These are phyloP conservation scores for Ogataea pignaliae DNA, from an alignment of 805 yeast genomes.

Conservation along the genomic window DNA sequence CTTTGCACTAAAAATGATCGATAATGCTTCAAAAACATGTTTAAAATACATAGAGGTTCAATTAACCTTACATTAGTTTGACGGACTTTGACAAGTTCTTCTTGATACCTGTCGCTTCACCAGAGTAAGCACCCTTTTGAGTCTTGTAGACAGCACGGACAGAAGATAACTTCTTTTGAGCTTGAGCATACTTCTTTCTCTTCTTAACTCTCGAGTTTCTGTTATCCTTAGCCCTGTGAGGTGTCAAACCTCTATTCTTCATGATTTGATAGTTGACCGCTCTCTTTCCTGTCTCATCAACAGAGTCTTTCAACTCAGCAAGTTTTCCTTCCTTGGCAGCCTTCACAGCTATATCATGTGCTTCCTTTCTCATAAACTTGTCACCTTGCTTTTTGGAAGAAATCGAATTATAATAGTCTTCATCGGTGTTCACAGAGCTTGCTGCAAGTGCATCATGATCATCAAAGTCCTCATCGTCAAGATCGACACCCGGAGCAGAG, in stretches of 20 bases:
- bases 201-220: constrained; percentile 96
- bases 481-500: constrained; percentile 44
- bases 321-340: constrained; percentile 86
- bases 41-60: not conserved
- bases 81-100: constrained; percentile 88
- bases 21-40: not conserved
- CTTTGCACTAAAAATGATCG: too few species aligned
- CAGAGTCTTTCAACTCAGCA: constrained; percentile 60
- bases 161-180: constrained; percentile 88
- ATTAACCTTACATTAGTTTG: constrained; percentile 46
- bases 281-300: constrained; percentile 83
- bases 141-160: constrained; percentile 83
- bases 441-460: constrained; percentile 34
- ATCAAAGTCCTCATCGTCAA: constrained; percentile 47
- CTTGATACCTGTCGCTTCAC: constrained; percentile 97
- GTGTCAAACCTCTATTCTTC: constrained; percentile 95
- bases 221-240: constrained; percentile 87
- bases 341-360: constrained; percentile 64
- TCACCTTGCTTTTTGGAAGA: constrained; percentile 43
- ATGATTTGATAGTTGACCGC: constrained; percentile 92
- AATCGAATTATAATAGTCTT: constrained; percentile 55
- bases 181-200: constrained; percentile 94
- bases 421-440: constrained; percentile 37
- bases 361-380: constrained; percentile 51
- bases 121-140: constrained; percentile 76